Base-by-base conservation (phyloP, 257 asterid genomes). In the Marsdenia floribunda region DNA sequence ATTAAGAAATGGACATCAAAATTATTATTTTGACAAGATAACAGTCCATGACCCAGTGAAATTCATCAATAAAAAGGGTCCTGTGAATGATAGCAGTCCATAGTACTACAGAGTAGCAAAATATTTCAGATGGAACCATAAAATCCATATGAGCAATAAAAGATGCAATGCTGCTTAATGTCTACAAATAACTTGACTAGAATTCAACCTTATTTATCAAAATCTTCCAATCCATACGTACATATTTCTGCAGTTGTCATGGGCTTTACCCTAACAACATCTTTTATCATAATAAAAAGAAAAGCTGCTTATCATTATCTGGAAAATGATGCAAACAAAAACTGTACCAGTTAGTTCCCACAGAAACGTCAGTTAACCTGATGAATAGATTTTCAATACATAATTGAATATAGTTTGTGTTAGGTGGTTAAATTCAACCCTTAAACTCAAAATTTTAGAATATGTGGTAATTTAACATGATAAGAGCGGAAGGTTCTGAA, bases 1-100 rank as follows among this genome's bases (percentile, higher is more conserved):
- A 70, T 54, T 46, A 74, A 2, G 73, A 60, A 73, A 72, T 68
- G 22, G 44, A 77, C n/a, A 73, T 9, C 54, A 67, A 42, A 63
- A 16, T 21, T 22, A 19, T 46, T 49, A 60, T 50, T 38, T 40
- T 14, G 16, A 64, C 22, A 40, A 61, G 70, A 68, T 55, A 29
- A 53, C 54, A 46, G 33, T 29, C 15, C 14, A 54, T 2, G 64
- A 15, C 15, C 14, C 12, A 38, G 49, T 44, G 49, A 44, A 44
- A 44, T 44, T 44, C 12, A 44, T 44, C 49, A 44, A 44, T 44
- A 44, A 44, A 44, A 2, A 44, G 12, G 49, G 2, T 44, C 10
- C 6, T 22, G 3, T 58, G 44, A 16, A 19, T 3, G 46, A 49
- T 22, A 18, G 42, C 61, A 47, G 46, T 14, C 61, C 19, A 70